A percentile compares a stretch with the other conserved stretches of the same genome.
phyloP scores from a whole-genome alignment of 73 alveolate species.

The Stentor roeselii region DNA sequence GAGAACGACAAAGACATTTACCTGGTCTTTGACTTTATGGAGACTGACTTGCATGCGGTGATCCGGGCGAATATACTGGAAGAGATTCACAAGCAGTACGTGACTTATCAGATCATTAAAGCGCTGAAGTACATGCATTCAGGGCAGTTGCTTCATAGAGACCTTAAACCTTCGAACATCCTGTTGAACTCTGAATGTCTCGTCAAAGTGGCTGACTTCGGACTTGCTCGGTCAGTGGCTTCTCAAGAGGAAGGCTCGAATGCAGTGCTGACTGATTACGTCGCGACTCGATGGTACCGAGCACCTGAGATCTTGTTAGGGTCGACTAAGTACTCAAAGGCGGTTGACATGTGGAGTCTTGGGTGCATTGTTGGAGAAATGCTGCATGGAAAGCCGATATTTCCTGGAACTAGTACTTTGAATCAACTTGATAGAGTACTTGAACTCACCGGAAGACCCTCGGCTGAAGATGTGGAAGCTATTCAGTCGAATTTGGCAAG shows the following conservation, averaged over 20 bases:
- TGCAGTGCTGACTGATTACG: conserved; percentile 86
- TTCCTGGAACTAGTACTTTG: conserved; percentile 69
- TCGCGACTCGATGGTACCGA: conserved; percentile 95
- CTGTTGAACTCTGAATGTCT: conserved; percentile 81
- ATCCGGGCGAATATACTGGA: conserved; percentile 95
- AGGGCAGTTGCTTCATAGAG: conserved; percentile 67
- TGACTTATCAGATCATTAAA: conserved; percentile 90
- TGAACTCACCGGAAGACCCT: conserved; percentile 64
- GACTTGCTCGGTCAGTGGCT: conserved; percentile 81
- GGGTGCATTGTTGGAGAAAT: conserved; percentile 86
- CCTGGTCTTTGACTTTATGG: conserved; percentile 70
- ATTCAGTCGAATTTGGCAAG: conserved; percentile 49
- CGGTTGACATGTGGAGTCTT: conserved; percentile 93
- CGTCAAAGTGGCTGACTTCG: conserved; percentile 86
- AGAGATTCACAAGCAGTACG: conserved; percentile 69
- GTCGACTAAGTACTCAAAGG: conserved; percentile 77
- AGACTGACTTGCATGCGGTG: conserved; percentile 97
- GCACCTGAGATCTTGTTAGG: conserved; percentile 92
- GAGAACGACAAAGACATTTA: conserved; percentile 94
- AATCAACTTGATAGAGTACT: conserved; percentile 55
- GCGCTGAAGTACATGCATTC: conserved; percentile 93
- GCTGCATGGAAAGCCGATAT: conserved; percentile 60
- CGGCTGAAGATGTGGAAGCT: conserved; percentile 52
- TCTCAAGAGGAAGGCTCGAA: conserved; percentile 64
- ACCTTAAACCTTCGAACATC: conserved; percentile 87